Percentiles rank a stretch among this genome's conserved stretches.
These are phyloP conservation scores for Tilletia caries DNA, from an alignment of 1,284 basidiomycete species.

Conservation along the genomic window DNA sequence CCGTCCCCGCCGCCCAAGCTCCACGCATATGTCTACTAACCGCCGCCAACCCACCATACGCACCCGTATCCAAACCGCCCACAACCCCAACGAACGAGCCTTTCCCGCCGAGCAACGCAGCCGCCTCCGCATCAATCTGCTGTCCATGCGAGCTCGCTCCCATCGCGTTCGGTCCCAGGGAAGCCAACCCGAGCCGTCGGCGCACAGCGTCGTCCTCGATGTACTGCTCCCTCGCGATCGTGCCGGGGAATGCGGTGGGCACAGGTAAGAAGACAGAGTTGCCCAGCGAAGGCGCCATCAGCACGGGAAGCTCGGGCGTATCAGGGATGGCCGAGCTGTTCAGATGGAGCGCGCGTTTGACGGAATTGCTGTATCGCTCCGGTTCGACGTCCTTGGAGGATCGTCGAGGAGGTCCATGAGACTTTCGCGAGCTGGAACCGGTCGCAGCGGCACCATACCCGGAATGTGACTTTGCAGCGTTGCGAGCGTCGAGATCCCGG, in stretches of 20 bases:
- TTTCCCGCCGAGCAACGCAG: conserved; percentile 19
- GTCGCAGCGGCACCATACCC: background rate
- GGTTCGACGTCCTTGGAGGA: background rate
- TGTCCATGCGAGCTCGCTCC: background rate
- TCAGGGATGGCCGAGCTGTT: background rate
- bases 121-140: background rate
- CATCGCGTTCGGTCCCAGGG: background rate
- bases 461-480: background rate
- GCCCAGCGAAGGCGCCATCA: background rate
- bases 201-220: conserved; percentile 18
- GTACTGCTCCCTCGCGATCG: conserved; percentile 29
- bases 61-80: conserved; percentile 38
- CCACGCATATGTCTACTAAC: conserved; percentile 31
- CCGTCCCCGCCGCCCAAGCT: background rate
- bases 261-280: background rate
- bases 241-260: conserved; percentile 21
- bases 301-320: background rate
- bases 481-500: no score
- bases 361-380: background rate
- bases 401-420: no score
- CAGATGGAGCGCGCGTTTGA: background rate
- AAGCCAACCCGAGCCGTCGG: background rate
- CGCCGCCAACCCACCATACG: conserved; percentile 33
- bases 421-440: background rate
- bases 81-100: conserved; percentile 40